Base-by-base conservation (phyloP, 257 asterid genomes). In the Nicotiana benthamiana region DNA sequence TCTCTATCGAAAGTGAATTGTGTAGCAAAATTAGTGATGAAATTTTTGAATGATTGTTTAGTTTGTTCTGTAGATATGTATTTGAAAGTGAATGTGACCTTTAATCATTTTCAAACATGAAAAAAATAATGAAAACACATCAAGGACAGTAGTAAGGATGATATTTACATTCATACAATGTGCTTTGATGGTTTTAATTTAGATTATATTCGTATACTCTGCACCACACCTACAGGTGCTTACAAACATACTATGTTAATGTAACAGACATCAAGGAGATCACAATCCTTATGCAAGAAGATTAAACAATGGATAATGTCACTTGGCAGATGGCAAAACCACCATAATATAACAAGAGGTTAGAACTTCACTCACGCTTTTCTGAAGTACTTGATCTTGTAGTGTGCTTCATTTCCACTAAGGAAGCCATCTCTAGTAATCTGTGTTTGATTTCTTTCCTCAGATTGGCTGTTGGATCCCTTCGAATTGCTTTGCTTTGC, bases 401-500 rank as follows among this genome's bases (percentile, higher is more conserved):
- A 20, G 51, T 82, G 80, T 85, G 88, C 84, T 85, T 89, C 0
- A 81, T 86, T 80, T 88, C 90, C 85, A 94, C 80, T 83, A 90
- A 86, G 48, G 82, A 86, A 60, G 91, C 86, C 86, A 90, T 68
- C 82, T 94, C 94, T 30, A 72, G 89, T 74, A 94, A 81, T 75
- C 82, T 87, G 64, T 83, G 87, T 85, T 84, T 91, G 72, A 93
- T 92, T 89, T 91, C 93, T 83, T 83, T 89, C 87, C 85, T 88
- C 70, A 87, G 82, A 80, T 84, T 82, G 81, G 86, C 82, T 62
- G 84, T 62, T 59, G 83, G 82, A 80, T 90, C 87, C 79, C 79
- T 79, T 77, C 82, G 87, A 75, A 93, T 89, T n/a, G 83, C 87
- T 75, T 83, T 87, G 84, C 87, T 93, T 87, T 94, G 98, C 75